Base-by-base conservation (phyloP, 2,329 filamentous ascomycete species). In the Ilyonectria mors-panacis region DNA sequence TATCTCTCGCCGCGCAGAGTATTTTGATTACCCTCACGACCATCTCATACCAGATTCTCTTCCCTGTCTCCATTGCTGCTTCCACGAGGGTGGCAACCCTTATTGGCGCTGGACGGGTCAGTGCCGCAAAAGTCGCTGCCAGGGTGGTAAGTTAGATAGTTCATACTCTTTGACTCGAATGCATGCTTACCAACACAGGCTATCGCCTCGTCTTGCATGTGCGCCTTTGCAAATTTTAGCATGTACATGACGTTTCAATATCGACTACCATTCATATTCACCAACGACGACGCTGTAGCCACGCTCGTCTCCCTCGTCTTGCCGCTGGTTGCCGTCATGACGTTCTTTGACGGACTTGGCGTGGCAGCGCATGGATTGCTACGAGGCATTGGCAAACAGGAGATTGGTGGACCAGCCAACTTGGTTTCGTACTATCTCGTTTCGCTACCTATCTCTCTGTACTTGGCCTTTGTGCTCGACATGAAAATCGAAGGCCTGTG, bases 31-130 rank as follows among this genome's bases (percentile, higher is more conserved):
- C 93, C 0, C 85, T 97, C 53, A 90, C 92, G 0, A 89, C 91
- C 7, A 89, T 97, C 23, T 94, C 93, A 0, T 98, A 94, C 83
- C 94, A 97, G 79, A 91, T 98, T 54, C 94, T 95, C 0, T 98
- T 98, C 82, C 93, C 95, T 0, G 88, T 98, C 66, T 93, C 92
- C 30, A 95, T 98, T 63, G 95, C 95, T 3, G 90, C 92, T 0
- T 95, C 92, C 12, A 98, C 95, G 0, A 91, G 95, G 0, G 89
- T 98, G 13, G 95, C 95, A 15, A 98, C 98, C 74, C 83, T 98
- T 37, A 97, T 98, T 69, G 95, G 95, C 7, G 95, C 95, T 0
- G 92, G 91, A 1, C 86, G 98, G 12, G 90, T 93, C 2, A 90
- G 91, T 44, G 93, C 94, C 0, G 95, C 95, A 12, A 94, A 91